Evolutionary conservation across 192 early-diverging fungal species (phyloP).

Genomic region (Backusella tuberculispora): DNA sequence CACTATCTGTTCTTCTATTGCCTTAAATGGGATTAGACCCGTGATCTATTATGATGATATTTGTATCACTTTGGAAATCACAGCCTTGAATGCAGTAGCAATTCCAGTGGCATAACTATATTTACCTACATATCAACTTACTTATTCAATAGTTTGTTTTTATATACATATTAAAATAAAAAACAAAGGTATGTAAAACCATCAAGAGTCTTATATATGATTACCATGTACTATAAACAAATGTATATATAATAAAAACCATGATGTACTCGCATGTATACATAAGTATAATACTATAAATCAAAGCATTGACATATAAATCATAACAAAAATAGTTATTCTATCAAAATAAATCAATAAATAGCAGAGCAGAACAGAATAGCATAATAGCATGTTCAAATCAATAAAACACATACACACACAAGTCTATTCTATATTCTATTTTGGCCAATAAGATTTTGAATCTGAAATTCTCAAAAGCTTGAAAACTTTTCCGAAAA

Average conservation of each 20-base stretch:
- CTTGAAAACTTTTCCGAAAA: slow-evolving; percentile 10
- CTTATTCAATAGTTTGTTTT: not conserved
- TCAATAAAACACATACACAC: not conserved
- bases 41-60: not conserved
- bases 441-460: not conserved
- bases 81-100: no score
- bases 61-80: not conserved
- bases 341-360: no score
- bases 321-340: no score
- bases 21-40: not conserved
- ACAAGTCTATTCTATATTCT: not conserved
- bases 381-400: no score
- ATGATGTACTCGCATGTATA: not conserved
- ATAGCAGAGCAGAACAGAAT: no score
- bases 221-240: not conserved
- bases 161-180: not conserved
- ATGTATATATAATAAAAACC: not conserved
- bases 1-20: not conserved
- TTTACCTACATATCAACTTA: not conserved
- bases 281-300: not conserved
- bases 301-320: not conserved
- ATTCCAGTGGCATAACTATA: not conserved
- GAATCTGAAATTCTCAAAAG: not conserved
- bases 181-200: no score
- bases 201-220: no score